These are phyloP conservation scores for Aristolochia californica DNA, from an alignment of 164 flowering plant genomes.

Conservation along the genomic window DNA sequence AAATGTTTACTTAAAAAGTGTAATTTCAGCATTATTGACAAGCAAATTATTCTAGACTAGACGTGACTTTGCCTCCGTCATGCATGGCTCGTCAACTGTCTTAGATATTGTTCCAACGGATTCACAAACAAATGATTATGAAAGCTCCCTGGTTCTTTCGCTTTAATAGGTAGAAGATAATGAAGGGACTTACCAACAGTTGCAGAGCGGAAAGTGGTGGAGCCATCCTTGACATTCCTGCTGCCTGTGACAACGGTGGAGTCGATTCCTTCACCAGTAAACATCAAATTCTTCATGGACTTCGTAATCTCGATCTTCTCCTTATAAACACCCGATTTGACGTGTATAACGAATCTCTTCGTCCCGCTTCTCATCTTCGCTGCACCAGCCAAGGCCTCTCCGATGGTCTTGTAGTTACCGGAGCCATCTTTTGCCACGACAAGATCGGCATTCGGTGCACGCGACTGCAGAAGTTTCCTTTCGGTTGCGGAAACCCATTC, in stretches of 20 bases:
- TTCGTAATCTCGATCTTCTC: slow-evolving; percentile 43
- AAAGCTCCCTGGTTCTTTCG: too few relatives aligned
- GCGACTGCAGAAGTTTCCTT: slow-evolving; percentile 30
- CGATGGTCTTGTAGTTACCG: slow-evolving; percentile 43
- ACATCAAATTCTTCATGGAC: slow-evolving; percentile 48
- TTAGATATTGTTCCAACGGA: too few relatives aligned
- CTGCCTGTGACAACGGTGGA: slow-evolving; percentile 41
- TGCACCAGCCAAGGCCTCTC: slow-evolving; percentile 44
- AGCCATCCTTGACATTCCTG: slow-evolving; percentile 35
- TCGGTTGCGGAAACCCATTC: slow-evolving; percentile 33
- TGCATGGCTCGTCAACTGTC: too few relatives aligned
- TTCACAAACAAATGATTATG: too few relatives aligned
- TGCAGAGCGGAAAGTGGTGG: slow-evolving; percentile 58
- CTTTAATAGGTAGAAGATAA: not conserved
- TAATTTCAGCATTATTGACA: too few relatives aligned
- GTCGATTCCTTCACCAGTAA: slow-evolving; percentile 60
- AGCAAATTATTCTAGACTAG: too few relatives aligned
- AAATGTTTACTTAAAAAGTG: too few relatives aligned
- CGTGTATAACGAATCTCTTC: slow-evolving; percentile 36
- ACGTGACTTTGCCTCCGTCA: too few relatives aligned
- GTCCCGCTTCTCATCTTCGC: slow-evolving; percentile 16
- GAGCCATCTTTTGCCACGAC: slow-evolving; percentile 64
- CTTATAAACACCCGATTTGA: slow-evolving; percentile 45
- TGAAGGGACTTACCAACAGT: slow-evolving; percentile 66
- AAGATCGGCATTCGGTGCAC: slow-evolving; percentile 24